phyloP scores from a whole-genome alignment of 768 basidiomycete genomes.

The Suillus weaverae region DNA sequence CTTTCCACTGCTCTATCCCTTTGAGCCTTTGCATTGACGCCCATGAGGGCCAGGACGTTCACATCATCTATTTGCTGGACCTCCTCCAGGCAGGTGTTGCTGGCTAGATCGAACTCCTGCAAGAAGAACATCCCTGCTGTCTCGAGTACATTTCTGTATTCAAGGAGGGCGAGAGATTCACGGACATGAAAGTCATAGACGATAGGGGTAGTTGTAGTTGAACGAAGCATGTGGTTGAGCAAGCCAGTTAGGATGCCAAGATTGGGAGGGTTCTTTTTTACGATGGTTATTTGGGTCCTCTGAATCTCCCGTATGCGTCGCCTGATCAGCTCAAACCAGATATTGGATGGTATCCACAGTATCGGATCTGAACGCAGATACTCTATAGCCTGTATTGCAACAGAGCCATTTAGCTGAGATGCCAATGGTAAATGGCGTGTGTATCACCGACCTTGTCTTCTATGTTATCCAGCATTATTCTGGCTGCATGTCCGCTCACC shows the following conservation, averaged over 20 bases:
- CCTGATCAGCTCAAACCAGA: constrained; percentile 12
- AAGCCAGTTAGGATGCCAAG: constrained; percentile 13
- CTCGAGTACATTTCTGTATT: constrained; percentile 1
- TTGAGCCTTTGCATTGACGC: background rate
- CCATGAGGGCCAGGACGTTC: background rate
- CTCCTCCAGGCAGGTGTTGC: background rate
- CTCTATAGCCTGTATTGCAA: background rate
- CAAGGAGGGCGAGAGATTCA: constrained; percentile 14
- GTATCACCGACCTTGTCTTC: no score
- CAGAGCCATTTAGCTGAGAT: background rate
- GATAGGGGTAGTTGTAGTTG: constrained; percentile 9
- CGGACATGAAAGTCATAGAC: constrained; percentile 13
- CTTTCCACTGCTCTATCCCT: background rate
- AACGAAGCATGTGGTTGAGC: constrained; percentile 8
- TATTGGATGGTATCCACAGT: constrained; percentile 7
- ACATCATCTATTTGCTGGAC: constrained; percentile 7
- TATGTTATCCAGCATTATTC: no score
- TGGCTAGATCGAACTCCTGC: background rate
- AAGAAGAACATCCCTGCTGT: constrained; percentile 13
- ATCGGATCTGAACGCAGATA: constrained; percentile 10
- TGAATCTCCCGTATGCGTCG: background rate
- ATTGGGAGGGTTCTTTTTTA: constrained; percentile 1
- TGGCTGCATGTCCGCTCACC: no score
- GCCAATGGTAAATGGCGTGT: background rate
- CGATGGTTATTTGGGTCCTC: constrained; percentile 2